Conservation (phyloP, 495 filamentous ascomycete genomes). For the Collariella sp. region DNA sequence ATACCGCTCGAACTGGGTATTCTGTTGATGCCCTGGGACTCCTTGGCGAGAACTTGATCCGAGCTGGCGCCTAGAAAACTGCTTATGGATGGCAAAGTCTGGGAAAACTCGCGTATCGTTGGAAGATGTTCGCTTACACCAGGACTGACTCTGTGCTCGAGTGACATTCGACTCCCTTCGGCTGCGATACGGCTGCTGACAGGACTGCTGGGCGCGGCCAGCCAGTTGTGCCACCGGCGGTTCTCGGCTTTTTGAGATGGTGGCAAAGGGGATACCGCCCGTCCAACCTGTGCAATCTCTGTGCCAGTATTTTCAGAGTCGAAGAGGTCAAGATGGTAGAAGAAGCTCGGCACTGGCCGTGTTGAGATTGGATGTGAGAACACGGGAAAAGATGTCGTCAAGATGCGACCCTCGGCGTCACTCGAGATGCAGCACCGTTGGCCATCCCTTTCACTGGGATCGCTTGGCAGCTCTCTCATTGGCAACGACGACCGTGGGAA, state of each 20-base stretch:
- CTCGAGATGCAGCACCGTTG: conserved; percentile 10
- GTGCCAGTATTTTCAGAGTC: conserved; percentile 20
- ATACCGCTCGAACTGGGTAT: conserved; percentile 8
- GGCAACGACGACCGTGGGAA: background rate
- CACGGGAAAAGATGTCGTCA: conserved; percentile 4
- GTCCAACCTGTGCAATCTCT: conserved; percentile 19
- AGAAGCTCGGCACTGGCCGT: conserved; percentile 2
- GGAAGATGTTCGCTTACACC: conserved; percentile 18
- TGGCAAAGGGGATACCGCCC: conserved; percentile 8
- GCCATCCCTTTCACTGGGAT: background rate
- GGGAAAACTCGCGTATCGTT: background rate
- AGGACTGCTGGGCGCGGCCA: conserved; percentile 9
- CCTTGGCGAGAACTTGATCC: background rate
- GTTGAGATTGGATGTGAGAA: conserved; percentile 14
- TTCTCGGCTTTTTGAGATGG: conserved; percentile 19
- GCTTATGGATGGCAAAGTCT: background rate
- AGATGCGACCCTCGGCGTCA: conserved; percentile 5
- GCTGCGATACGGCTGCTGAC: conserved; percentile 5
- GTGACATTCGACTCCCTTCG: conserved; percentile 10
- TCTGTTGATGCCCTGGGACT: background rate
- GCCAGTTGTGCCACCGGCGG: conserved; percentile 16
- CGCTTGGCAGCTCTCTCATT: background rate
- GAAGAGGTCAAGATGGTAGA: background rate
- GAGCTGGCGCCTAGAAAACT: background rate
- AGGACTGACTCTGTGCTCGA: conserved; percentile 16